Base-by-base conservation (phyloP, 331 rosid genomes). In the Pyracantha coccinea region DNA sequence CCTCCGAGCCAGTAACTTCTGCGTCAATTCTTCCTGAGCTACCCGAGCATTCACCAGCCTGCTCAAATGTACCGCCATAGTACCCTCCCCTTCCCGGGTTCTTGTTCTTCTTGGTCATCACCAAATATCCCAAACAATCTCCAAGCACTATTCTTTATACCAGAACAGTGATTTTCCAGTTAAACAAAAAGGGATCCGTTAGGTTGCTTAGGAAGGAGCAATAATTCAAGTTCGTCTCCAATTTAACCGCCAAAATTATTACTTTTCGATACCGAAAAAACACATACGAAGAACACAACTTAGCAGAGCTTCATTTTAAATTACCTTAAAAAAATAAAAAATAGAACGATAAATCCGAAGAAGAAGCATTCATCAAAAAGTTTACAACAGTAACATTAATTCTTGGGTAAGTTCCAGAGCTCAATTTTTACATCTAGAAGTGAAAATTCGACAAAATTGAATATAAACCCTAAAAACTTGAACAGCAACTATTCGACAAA, bases 21-120 rank as follows among this genome's bases (percentile, higher is more conserved):
- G 94, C 64, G 55, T 90, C 96, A 11, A 88, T 71, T 55, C 88
- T 60, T 32, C 98, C 98, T 0, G 98, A 90, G 79, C 89, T 87
- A 65, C 96, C 97, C 11, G 96, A 90, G 1, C 87, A 92, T 79
- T 90, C 94, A 75, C 92, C 90, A 8, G 74, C 89, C 10, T 77
- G 79, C 62, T 74, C 87, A 29, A 83, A 53, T 4, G 86, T 84
- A 72, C 78, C 86, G 12, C 84, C 82, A 76, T 75, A 74, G 76
- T 92, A 87, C 68, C 62, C 62, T 62, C 67, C 75, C 33, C 90
- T 85, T 41, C 89, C 89, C 66, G 85, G 68, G 21, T 80, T 76
- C 80, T 87, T 86, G 25, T 57, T 67, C 72, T 82, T 82, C 81
- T 81, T 92, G 7, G 84, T 82, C 83, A 86, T 88, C 73, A 41